Percentiles rank a stretch among this genome's conserved stretches.
These are phyloP conservation scores for Meyerozyma guilliermondii DNA, from an alignment of 1,139 yeast genomes.

Conservation along the genomic window DNA sequence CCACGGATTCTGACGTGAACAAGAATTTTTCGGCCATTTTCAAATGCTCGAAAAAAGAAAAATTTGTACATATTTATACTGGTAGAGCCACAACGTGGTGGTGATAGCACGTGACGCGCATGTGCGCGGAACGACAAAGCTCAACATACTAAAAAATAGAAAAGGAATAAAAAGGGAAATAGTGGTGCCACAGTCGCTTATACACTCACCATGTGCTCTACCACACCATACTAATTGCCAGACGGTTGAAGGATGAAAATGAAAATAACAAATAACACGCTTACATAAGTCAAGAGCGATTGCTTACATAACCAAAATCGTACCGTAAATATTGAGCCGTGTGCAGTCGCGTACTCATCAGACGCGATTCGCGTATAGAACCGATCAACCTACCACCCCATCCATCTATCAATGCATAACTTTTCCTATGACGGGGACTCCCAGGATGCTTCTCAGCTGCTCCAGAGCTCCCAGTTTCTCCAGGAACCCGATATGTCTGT, in stretches of 20 bases:
- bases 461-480: not conserved
- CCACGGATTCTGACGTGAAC: slow-evolving; percentile 95
- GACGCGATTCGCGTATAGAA: not conserved
- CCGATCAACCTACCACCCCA: not conserved
- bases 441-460: not conserved
- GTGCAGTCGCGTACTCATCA: not conserved
- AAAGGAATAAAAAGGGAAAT: no score
- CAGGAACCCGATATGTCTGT: slow-evolving; percentile 1
- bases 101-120: not conserved
- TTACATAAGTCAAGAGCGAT: no score
- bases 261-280: no score
- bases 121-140: not conserved
- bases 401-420: not conserved
- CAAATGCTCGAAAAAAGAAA: not conserved
- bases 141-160: no score
- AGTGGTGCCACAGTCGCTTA: no score
- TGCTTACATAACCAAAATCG: no score
- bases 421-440: not conserved
- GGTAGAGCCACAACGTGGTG: not conserved
- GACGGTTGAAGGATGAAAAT: no score
- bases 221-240: no score
- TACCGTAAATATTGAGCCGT: no score
- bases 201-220: no score
- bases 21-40: slow-evolving; percentile 49
- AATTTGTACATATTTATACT: not conserved